These are phyloP conservation scores for Fusarium goolgardi DNA, from an alignment of 2,329 filamentous ascomycete species.

Conservation along the genomic window DNA sequence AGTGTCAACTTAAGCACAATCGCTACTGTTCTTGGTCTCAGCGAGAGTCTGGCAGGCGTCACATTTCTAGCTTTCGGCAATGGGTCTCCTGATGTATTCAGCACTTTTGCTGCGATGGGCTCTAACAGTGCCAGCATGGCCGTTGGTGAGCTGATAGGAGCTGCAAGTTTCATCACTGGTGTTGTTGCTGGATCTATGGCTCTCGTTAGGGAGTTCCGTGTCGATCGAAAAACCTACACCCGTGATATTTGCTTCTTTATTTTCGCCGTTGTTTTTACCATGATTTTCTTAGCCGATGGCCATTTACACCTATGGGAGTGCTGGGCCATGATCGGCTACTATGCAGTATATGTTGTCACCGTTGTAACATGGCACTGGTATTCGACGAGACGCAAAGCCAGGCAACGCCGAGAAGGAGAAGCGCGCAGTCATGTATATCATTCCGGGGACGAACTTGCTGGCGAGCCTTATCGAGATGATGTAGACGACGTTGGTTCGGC, in stretches of 20 bases:
- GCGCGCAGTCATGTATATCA: slow-evolving; percentile 79
- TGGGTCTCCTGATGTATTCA: slow-evolving; percentile 97
- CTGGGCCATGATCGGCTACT: slow-evolving; percentile 88
- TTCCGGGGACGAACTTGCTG: slow-evolving; percentile 63
- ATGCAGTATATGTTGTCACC: slow-evolving; percentile 86
- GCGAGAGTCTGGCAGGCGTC: slow-evolving; percentile 94
- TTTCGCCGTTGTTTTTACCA: slow-evolving; percentile 84
- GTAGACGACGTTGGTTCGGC: slow-evolving; percentile 53
- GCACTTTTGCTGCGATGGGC: slow-evolving; percentile 97
- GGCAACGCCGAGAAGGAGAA: slow-evolving; percentile 73
- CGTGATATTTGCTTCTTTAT: slow-evolving; percentile 95
- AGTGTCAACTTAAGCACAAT: slow-evolving; percentile 97
- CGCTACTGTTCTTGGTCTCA: slow-evolving; percentile 87
- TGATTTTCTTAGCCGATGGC: slow-evolving; percentile 88
- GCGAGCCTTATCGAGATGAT: slow-evolving; percentile 73
- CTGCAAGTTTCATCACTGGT: slow-evolving; percentile 94
- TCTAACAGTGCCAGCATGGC: slow-evolving; percentile 98
- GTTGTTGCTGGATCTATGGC: slow-evolving; percentile 98
- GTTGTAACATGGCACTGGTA: slow-evolving; percentile 96
- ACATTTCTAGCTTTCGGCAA: slow-evolving; percentile 98
- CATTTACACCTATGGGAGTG: slow-evolving; percentile 90
- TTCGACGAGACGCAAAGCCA: slow-evolving; percentile 69
- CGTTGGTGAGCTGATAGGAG: slow-evolving; percentile 93
- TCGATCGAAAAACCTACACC: slow-evolving; percentile 89
- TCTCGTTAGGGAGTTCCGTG: slow-evolving; percentile 92